phyloP scores from a whole-genome alignment of 257 asterid species.

The Mentha longifolia region DNA sequence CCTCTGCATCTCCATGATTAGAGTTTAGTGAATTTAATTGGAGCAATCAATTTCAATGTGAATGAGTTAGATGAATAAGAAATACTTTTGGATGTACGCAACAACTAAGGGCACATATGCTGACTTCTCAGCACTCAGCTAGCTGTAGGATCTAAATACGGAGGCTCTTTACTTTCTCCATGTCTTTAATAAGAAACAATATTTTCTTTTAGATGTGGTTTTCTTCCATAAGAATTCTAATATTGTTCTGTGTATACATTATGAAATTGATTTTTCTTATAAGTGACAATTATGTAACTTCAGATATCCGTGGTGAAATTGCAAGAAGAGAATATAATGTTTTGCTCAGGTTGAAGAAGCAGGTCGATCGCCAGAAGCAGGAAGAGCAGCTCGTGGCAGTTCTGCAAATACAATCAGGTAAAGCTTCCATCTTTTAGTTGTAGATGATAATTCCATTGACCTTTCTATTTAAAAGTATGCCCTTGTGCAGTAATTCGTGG shows the following conservation, averaged over 20 bases:
- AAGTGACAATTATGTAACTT: slow-evolving; percentile 30
- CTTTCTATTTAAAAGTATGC: neutral
- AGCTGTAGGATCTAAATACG: neutral
- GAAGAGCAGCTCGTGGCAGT: slow-evolving; percentile 56
- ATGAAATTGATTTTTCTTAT: slow-evolving; percentile 21
- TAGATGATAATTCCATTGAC: slow-evolving; percentile 22
- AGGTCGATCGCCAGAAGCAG: slow-evolving; percentile 44
- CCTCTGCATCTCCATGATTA: slow-evolving; percentile 1
- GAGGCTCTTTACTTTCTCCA: neutral
- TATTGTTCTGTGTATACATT: neutral
- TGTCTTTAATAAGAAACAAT: neutral
- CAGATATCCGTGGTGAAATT: slow-evolving; percentile 88
- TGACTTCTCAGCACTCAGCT: neutral
- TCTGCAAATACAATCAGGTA: slow-evolving; percentile 86
- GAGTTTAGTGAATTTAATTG: neutral
- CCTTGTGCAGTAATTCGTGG: slow-evolving; percentile 75
- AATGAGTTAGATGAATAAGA: neutral
- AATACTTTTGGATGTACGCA: neutral
- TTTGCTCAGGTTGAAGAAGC: slow-evolving; percentile 41
- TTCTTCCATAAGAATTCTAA: no score
- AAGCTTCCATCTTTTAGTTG: slow-evolving; percentile 27
- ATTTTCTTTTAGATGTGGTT: neutral
- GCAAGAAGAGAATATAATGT: slow-evolving; percentile 61
- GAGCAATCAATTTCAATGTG: neutral
- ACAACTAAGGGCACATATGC: neutral